Conservation (phyloP, 2,329 filamentous ascomycete genomes). For the Domatiomyces globalis region DNA sequence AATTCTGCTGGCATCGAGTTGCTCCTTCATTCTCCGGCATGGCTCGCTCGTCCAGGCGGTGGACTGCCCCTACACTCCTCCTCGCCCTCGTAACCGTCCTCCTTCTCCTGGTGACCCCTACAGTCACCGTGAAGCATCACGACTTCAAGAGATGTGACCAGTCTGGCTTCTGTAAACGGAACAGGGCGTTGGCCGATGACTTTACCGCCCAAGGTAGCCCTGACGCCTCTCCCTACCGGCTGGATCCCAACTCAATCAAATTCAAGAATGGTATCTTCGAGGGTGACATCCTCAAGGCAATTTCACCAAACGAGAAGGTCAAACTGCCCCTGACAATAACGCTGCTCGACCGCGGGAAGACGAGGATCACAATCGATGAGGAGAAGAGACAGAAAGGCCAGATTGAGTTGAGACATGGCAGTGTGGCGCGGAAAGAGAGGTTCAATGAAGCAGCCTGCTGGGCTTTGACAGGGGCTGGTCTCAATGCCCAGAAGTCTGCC, state of each 20-base stretch:
- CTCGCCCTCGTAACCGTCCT: constrained; percentile 47
- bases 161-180: constrained; percentile 93
- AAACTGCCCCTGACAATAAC: constrained; percentile 70
- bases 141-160: constrained; percentile 96
- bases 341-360: constrained; percentile 79
- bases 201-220: constrained; percentile 49
- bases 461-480: constrained; percentile 63
- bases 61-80: constrained; percentile 34
- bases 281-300: constrained; percentile 67
- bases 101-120: constrained; percentile 47
- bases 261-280: constrained; percentile 70
- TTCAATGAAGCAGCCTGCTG: constrained; percentile 86
- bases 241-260: constrained; percentile 56
- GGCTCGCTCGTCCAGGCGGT: constrained; percentile 14
- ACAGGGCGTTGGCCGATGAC: constrained; percentile 74
- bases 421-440: constrained; percentile 72
- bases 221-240: constrained; percentile 69
- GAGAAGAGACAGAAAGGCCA: constrained; percentile 78
- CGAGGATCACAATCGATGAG: constrained; percentile 79
- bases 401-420: constrained; percentile 73
- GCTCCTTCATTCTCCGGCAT: constrained; percentile 2
- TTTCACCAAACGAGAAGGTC: constrained; percentile 54
- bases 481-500: constrained; percentile 57
- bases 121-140: constrained; percentile 82
- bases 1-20: background rate